Percentiles rank a stretch among this genome's conserved stretches.
Evolutionary conservation across 805 yeast species (phyloP).

Genomic region (Debaryomyces castellii): DNA sequence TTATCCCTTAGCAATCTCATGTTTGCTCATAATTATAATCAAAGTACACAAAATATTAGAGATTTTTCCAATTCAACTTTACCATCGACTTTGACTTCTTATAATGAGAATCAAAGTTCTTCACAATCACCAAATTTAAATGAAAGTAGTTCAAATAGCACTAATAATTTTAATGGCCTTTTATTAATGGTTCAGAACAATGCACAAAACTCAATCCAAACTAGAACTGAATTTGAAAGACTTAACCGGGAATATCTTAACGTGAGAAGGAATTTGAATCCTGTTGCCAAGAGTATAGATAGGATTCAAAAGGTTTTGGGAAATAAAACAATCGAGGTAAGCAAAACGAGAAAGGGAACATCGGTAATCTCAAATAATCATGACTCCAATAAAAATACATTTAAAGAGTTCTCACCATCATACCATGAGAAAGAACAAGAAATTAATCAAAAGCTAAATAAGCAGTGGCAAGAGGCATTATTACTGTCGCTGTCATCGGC

Average conservation of each 20-base stretch:
- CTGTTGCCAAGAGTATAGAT: conserved; percentile 61
- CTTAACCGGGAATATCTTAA: conserved; percentile 71
- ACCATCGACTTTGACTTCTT: conserved; percentile 9
- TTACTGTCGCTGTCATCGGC: conserved; percentile 16
- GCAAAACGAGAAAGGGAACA: conserved; percentile 16
- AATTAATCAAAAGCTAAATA: conserved; percentile 20
- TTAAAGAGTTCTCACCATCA: conserved; percentile 32
- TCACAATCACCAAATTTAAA: neutral
- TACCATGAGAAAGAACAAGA: conserved; percentile 33
- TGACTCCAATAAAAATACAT: conserved; percentile 25
- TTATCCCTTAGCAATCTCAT: conserved; percentile 38
- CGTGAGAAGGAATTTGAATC: conserved; percentile 68
- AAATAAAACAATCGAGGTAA: conserved; percentile 21
- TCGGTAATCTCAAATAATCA: conserved; percentile 5
- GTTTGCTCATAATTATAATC: conserved; percentile 34
- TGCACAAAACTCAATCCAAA: conserved; percentile 51
- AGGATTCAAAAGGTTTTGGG: conserved; percentile 38
- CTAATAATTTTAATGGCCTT: conserved; percentile 27
- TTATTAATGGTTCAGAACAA: conserved; percentile 27
- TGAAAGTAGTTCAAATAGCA: conserved; percentile 7
- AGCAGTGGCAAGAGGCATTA: conserved; percentile 43
- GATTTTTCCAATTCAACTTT: conserved; percentile 7
- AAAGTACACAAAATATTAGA: conserved; percentile 18
- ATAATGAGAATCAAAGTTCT: conserved; percentile 1
- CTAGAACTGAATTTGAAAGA: conserved; percentile 76